Evolutionary conservation across 2,329 filamentous ascomycete species (phyloP).

Genomic region (Epichloe festucae): DNA sequence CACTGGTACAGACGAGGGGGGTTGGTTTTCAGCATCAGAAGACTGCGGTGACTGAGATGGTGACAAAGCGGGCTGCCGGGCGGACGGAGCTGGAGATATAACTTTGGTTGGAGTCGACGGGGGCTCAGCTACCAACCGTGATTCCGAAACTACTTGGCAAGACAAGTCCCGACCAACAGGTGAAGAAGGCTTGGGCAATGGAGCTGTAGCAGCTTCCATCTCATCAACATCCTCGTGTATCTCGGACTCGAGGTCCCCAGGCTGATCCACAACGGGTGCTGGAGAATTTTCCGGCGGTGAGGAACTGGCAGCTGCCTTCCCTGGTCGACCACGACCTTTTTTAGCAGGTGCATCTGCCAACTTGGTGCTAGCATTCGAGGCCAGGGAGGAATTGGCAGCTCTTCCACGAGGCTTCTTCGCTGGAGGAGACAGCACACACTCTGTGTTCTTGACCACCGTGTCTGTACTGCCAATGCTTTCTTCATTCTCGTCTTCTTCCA

Average conservation of each 20-base stretch:
- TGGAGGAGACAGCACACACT: conserved; percentile 8
- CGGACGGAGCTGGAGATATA: conserved; percentile 32
- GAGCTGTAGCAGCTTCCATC: background rate
- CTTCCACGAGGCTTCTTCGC: conserved; percentile 16
- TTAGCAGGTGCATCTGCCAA: conserved; percentile 13
- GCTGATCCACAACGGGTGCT: background rate
- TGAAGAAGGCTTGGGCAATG: background rate
- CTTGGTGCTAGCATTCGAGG: conserved; percentile 3
- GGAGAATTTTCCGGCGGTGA: background rate
- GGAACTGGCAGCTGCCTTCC: conserved; percentile 9
- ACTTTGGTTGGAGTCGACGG: conserved; percentile 31
- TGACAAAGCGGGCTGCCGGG: conserved; percentile 41
- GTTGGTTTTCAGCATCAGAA: conserved; percentile 69
- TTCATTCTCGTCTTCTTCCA: conserved; percentile 10
- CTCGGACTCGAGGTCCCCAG: conserved; percentile 6
- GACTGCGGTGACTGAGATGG: conserved; percentile 60
- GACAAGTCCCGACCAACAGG: background rate
- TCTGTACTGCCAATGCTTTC: conserved; percentile 27
- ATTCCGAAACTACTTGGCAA: background rate
- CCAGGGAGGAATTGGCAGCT: conserved; percentile 13
- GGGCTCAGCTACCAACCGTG: conserved; percentile 15
- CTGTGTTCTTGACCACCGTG: conserved; percentile 27
- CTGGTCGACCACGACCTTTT: conserved; percentile 18
- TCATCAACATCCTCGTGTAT: background rate
- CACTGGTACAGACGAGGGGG: conserved; percentile 52